Base-by-base conservation (phyloP, 179 eudicot species). In the Beta corolliflora region DNA sequence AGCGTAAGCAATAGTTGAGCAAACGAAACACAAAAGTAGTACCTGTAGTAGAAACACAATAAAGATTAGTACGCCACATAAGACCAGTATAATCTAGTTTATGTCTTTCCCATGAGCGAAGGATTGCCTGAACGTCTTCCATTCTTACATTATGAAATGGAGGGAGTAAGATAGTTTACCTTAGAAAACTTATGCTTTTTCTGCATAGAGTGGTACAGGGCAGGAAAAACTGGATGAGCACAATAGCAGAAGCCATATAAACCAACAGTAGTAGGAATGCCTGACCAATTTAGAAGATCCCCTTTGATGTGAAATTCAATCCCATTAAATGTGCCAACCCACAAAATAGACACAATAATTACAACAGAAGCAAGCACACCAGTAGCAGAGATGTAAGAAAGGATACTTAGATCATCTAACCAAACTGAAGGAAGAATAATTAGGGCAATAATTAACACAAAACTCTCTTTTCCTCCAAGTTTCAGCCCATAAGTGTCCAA, bases 171-270 rank as follows among this genome's bases (percentile, higher is more conserved):
- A 14, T 19, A 56, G 4, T 52, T 81, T 86, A 94, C 98, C 97
- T 86, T 83, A 6, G 94, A 82, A 81, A 95, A 92, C 59, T 95
- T 86, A 19, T 74, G 86, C 74, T 84, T 90, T 71, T 89, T 85
- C 79, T 88, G 86, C 98, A 92, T 92, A 21, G 99, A 92, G 79
- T 89, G 87, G 83, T 91, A 92, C 0, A 95, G 73, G 29, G 93
- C 90, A 8, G 98, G 98, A 77, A 95, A 95, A 83, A 93, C 92
- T 1, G 97, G 92, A 89, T 93, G 97, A 58, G 91, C 94, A 52
- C 95, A 92, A 66, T 90, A 95, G 76, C 99, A 93, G 69, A 95
- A 93, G 2, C 94, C 89, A 21, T 90, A 92, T 46, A 95, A 83
- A 89, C 98, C 93, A 18, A 88, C 84, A 29, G 95, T 87, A 7